Evolutionary conservation across 306 rosid species (phyloP).

Genomic region (Parietaria judaica): DNA sequence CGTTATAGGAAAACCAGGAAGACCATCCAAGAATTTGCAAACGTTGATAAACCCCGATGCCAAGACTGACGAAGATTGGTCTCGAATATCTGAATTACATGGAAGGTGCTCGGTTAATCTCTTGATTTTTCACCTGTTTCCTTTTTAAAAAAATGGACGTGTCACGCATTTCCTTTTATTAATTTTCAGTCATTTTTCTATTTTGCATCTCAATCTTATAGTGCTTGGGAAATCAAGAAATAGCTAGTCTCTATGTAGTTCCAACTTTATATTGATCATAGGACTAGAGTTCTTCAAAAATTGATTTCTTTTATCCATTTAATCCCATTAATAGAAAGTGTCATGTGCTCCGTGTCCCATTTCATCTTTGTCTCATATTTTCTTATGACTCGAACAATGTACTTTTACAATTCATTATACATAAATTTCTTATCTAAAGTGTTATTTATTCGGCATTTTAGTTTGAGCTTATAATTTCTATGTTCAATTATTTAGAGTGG

Average conservation of each 20-base stretch:
- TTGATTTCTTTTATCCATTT: no score
- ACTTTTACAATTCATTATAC: no score
- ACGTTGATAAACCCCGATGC: slow-evolving; percentile 30
- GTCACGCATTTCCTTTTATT: neutral
- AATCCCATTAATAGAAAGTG: no score
- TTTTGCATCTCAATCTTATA: no score
- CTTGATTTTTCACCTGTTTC: slow-evolving; percentile 9
- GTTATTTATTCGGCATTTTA: neutral
- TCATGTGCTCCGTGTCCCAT: no score
- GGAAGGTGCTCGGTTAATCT: slow-evolving; percentile 41
- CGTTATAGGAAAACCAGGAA: slow-evolving; percentile 35
- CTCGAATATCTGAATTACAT: slow-evolving; percentile 44
- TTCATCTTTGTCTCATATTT: no score
- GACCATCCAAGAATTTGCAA: slow-evolving; percentile 31
- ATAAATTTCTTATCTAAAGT: neutral
- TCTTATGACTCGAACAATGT: no score
- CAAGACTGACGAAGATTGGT: slow-evolving; percentile 65
- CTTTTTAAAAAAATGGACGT: neutral
- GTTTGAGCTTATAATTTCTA: slow-evolving; percentile 13
- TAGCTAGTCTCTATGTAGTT: no score
- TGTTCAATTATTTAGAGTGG: slow-evolving; percentile 46
- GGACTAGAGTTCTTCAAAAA: no score
- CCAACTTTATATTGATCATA: no score
- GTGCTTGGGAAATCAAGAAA: no score
- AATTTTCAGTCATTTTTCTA: neutral